phyloP scores from a whole-genome alignment of 352 stramenopile genomes.

The Globisporangium nodosum region DNA sequence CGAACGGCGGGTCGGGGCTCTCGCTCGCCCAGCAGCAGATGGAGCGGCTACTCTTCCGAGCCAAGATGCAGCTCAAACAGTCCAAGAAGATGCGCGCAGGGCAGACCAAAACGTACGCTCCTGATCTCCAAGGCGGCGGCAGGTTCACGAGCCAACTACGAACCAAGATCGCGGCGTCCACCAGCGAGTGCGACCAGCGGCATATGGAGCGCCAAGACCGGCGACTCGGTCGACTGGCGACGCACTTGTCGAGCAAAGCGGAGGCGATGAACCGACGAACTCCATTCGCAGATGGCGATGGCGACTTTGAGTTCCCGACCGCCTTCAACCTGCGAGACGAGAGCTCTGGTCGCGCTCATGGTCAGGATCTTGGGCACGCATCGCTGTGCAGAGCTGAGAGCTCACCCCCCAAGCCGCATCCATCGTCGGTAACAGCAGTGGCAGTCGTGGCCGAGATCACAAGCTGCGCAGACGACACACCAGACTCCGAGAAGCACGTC shows the following conservation, averaged over 20 bases:
- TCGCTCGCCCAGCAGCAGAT: constrained; percentile 77
- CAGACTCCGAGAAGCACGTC: not conserved
- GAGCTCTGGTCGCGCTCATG: not conserved
- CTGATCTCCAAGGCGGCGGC: constrained; percentile 37
- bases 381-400: not conserved
- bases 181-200: constrained; percentile 35
- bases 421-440: not conserved
- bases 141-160: constrained; percentile 51
- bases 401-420: not conserved
- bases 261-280: constrained; percentile 29
- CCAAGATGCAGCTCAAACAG: constrained; percentile 72
- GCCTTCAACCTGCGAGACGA: constrained; percentile 7
- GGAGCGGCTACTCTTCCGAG: constrained; percentile 62
- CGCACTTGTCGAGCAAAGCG: constrained; percentile 39
- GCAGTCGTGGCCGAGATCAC: not conserved
- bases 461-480: not conserved
- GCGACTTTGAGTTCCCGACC: constrained; percentile 6
- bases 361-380: not conserved
- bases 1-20: constrained; percentile 50
- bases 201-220: constrained; percentile 36
- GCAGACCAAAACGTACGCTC: constrained; percentile 37
- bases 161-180: constrained; percentile 37
- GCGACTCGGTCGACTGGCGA: constrained; percentile 31
- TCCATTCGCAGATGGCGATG: constrained; percentile 1
- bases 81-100: constrained; percentile 66